Evolutionary conservation across 305 asterid species (phyloP).

Genomic region (Striga hermonthica): DNA sequence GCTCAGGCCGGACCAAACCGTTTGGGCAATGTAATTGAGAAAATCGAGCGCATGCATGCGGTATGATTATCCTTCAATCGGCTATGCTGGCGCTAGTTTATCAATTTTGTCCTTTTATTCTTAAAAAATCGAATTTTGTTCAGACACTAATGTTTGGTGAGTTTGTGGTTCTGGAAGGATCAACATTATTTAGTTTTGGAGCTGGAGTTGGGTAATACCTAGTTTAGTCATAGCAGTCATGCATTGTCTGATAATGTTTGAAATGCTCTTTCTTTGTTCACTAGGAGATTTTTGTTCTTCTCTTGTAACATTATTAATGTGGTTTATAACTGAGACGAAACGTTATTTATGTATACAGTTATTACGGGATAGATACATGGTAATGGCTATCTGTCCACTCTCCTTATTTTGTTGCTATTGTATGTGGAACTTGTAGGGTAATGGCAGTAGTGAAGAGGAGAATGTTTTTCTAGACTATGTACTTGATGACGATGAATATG

Average conservation of each 20-base stretch:
- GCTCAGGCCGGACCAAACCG: no score
- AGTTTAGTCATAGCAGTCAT: no score
- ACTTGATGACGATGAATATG: constrained; percentile 96
- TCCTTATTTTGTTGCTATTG: constrained; percentile 8
- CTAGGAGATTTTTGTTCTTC: constrained; percentile 1
- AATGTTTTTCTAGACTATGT: constrained; percentile 70
- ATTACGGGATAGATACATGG: constrained; percentile 4
- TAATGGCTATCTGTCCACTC: constrained; percentile 16
- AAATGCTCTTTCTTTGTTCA: not conserved
- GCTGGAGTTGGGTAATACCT: no score
- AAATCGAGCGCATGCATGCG: no score
- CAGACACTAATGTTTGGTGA: constrained; percentile 15
- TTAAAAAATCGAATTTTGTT: not conserved
- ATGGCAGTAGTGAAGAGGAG: constrained; percentile 82
- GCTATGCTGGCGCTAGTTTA: constrained; percentile 14
- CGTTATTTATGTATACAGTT: not conserved
- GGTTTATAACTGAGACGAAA: not conserved
- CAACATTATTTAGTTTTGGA: no score
- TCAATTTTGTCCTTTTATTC: not conserved
- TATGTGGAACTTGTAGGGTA: constrained; percentile 51
- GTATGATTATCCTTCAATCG: not conserved
- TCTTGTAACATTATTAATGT: not conserved
- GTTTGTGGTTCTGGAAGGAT: constrained; percentile 4
- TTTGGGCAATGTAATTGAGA: constrained; percentile 68
- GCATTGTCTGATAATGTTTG: no score